A percentile compares a stretch with the other conserved stretches of the same genome.
These are phyloP conservation scores for Nasturtium officinale DNA, from an alignment of 345 rosid genomes.

Conservation along the genomic window DNA sequence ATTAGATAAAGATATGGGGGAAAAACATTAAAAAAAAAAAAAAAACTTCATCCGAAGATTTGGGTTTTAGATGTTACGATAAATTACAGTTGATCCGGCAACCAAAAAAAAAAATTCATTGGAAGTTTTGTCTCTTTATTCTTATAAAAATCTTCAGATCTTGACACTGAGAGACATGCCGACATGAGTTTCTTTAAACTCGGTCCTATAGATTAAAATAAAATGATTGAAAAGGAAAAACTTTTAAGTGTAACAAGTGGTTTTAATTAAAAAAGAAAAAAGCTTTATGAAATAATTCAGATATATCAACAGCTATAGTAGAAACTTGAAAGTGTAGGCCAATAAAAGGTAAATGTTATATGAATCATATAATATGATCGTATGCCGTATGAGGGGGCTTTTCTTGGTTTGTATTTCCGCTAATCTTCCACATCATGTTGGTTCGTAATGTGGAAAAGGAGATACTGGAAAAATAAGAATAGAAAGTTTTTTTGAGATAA, in stretches of 20 bases:
- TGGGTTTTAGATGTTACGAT: constrained; percentile 2
- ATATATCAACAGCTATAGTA: not conserved
- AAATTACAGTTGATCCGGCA: not conserved
- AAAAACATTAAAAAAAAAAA: too few species aligned
- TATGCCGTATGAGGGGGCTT: not conserved
- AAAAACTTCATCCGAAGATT: too few species aligned
- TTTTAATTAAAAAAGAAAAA: not conserved
- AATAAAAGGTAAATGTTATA: not conserved
- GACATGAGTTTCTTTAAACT: constrained; percentile 22
- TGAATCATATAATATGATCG: not conserved
- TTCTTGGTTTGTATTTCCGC: not conserved
- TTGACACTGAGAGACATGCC: constrained; percentile 23
- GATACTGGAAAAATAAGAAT: not conserved
- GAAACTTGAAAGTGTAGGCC: not conserved
- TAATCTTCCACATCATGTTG: too few species aligned
- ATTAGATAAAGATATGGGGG: not conserved
- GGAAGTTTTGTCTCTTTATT: constrained; percentile 1
- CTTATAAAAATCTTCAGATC: constrained; percentile 18
- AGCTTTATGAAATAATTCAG: not conserved
- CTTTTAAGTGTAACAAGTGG: not conserved
- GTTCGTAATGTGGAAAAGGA: too few species aligned
- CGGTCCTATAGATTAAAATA: not conserved
- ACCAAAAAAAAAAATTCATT: not conserved
- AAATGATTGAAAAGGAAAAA: constrained; percentile 19
- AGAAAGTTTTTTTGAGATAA: not conserved